Percentiles rank a stretch among this genome's conserved stretches.
These are phyloP conservation scores for Alternaria arborescens DNA, from an alignment of 2,329 filamentous ascomycete genomes.

Conservation along the genomic window DNA sequence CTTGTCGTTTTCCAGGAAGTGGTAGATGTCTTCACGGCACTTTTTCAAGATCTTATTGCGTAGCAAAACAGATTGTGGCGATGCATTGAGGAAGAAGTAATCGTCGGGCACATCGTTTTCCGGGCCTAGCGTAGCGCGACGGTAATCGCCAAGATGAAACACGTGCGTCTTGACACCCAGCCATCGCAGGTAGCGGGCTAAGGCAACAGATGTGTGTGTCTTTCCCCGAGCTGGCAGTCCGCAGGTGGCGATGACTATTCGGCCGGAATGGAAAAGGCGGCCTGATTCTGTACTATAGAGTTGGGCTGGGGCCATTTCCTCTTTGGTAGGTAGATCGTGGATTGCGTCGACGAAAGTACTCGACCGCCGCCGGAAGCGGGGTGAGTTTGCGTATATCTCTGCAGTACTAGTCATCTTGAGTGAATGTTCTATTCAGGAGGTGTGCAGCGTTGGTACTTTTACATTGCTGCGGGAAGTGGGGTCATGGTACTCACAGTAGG, in stretches of 20 bases:
- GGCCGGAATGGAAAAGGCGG: slow-evolving; percentile 92
- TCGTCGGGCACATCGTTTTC: slow-evolving; percentile 90
- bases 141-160: slow-evolving; percentile 96
- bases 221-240: slow-evolving; percentile 94
- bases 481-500: slow-evolving; percentile 62
- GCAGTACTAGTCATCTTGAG: slow-evolving; percentile 70
- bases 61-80: slow-evolving; percentile 88
- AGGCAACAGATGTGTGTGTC: slow-evolving; percentile 96
- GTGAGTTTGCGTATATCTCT: slow-evolving; percentile 89
- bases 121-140: slow-evolving; percentile 85
- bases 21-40: slow-evolving; percentile 95
- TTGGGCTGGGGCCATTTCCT: slow-evolving; percentile 90
- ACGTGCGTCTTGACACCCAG: slow-evolving; percentile 97
- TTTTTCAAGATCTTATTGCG: slow-evolving; percentile 98
- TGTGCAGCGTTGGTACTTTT: slow-evolving; percentile 10
- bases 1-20: slow-evolving; percentile 95
- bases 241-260: slow-evolving; percentile 97
- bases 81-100: slow-evolving; percentile 97
- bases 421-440: slow-evolving; percentile 2
- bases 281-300: slow-evolving; percentile 98
- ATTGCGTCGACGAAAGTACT: slow-evolving; percentile 98
- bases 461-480: slow-evolving; percentile 27
- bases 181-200: slow-evolving; percentile 95
- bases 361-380: slow-evolving; percentile 88
- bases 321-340: slow-evolving; percentile 86